Base-by-base conservation (phyloP, 805 yeast species). In the Grigorovia humatica region DNA sequence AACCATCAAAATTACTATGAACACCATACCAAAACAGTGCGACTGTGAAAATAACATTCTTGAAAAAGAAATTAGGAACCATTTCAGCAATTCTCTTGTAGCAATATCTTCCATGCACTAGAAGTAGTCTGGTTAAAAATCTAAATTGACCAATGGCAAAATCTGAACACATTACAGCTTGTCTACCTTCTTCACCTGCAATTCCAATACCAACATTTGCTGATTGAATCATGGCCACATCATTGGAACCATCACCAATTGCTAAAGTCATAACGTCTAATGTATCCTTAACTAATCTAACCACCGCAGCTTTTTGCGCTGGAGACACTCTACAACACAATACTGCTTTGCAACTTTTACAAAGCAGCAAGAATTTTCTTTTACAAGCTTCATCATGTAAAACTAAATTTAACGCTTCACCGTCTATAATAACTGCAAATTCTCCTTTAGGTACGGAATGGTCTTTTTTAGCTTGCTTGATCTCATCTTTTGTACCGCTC, bases 131-230 rank as follows among this genome's bases (percentile, higher is more conserved):
- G 0, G 84, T 74, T 53, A 86, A 68, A 60, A 75, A 86, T 61
- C 95, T 76, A 67, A 86, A 86, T 65, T 86, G 95, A 17, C 91
- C 93, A 61, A 86, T 70, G n/a, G 91, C 95, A 69, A 83, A 86
- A 70, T 86, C 95, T 0, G 93, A 82, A 23, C 89, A 83, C 95
- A 86, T 86, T 2, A 79, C 93, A 9, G 95, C 95, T 67, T 85
- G 95, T 51, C 93, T 72, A 64, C 95, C 95, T 72, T 86, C 95
- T 71, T 86, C 95, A 70, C 95, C 95, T 2, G 90, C 90, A 63
- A 86, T 86, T 71, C 95, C 95, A 52, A 86, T 85, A 62, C 95
- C 95, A 48, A 86, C 83, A 68, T 86, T 83, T 1, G 95, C 93
- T 17, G 89, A 81, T 66, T 86, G 95, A 59, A 86, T 86, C 95